Conservation (phyloP, 805 yeast genomes). For the Cyberlindnera euphorbiae region DNA sequence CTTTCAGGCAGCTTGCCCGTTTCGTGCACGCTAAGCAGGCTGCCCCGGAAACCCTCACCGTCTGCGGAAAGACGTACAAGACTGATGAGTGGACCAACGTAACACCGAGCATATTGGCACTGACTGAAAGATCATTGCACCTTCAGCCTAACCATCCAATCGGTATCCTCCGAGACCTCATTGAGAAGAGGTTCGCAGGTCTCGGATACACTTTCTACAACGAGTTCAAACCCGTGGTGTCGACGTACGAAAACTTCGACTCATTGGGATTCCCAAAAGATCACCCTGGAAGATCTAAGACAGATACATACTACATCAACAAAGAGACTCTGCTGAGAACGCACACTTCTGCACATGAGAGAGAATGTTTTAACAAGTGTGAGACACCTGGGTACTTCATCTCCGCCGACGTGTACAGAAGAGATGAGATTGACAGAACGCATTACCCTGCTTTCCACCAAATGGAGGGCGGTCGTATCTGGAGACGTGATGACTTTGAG, state of each 20-base stretch:
- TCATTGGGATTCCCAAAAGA: conserved; percentile 85
- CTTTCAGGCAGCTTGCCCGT: neutral
- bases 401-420: conserved; percentile 91
- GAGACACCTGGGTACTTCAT: conserved; percentile 84
- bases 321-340: conserved; percentile 71
- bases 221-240: conserved; percentile 77
- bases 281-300: conserved; percentile 89
- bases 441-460: conserved; percentile 98
- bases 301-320: conserved; percentile 91
- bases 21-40: conserved; percentile 7
- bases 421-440: conserved; percentile 92
- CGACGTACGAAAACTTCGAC: conserved; percentile 83
- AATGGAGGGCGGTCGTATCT: conserved; percentile 91
- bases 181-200: conserved; percentile 61
- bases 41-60: conserved; percentile 28
- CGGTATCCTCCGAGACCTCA: conserved; percentile 72
- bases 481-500: conserved; percentile 50
- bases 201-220: conserved; percentile 76
- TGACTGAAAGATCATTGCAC: conserved; percentile 73
- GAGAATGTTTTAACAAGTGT: conserved; percentile 66
- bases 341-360: conserved; percentile 96
- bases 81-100: conserved; percentile 84
- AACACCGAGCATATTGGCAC: conserved; percentile 62
- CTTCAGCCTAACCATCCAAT: conserved; percentile 77
- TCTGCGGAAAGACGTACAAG: conserved; percentile 47